phyloP scores from a whole-genome alignment of 2,329 filamentous ascomycete species.

The Bertia moriformis region DNA sequence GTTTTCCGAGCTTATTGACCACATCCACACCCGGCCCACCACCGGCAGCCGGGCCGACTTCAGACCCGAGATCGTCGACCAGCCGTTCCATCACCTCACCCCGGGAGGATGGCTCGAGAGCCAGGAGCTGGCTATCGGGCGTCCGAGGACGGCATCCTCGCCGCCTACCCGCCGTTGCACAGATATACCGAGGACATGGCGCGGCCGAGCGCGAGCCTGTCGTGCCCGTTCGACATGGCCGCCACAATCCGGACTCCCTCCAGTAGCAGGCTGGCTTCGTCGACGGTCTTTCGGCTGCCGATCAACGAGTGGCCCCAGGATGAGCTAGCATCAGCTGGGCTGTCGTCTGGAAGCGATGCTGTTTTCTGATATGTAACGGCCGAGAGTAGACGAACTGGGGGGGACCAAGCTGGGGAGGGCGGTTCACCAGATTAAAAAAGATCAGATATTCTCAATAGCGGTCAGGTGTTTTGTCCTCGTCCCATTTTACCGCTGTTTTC shows the following conservation, averaged over 20 bases:
- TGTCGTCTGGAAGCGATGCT: too few species aligned
- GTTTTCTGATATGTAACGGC: too few species aligned
- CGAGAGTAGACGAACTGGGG: too few species aligned
- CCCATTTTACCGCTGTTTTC: too few species aligned
- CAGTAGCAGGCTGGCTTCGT: conserved; percentile 37
- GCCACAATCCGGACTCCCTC: conserved; percentile 19
- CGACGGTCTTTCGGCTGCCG: conserved; percentile 37
- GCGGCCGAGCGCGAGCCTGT: conserved; percentile 18
- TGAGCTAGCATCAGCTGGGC: too few species aligned
- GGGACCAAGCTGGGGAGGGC: too few species aligned
- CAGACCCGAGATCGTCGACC: conserved; percentile 30
- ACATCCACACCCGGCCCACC: conserved; percentile 34
- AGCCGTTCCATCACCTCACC: conserved; percentile 29
- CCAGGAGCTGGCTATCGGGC: conserved; percentile 26
- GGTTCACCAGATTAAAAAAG: too few species aligned
- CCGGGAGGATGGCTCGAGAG: conserved; percentile 41
- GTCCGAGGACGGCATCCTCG: conserved; percentile 30
- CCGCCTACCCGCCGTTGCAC: conserved; percentile 18
- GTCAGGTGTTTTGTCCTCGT: too few species aligned
- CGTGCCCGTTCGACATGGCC: conserved; percentile 20
- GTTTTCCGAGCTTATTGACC: conserved; percentile 37
- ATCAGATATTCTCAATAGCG: too few species aligned
- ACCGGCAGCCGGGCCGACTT: conserved; percentile 33
- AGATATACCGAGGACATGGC: conserved; percentile 24
- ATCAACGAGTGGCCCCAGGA: conserved; percentile 35